Base-by-base conservation (phyloP, 371 early-diverging fungal species). In the Mucor lusitanicus region DNA sequence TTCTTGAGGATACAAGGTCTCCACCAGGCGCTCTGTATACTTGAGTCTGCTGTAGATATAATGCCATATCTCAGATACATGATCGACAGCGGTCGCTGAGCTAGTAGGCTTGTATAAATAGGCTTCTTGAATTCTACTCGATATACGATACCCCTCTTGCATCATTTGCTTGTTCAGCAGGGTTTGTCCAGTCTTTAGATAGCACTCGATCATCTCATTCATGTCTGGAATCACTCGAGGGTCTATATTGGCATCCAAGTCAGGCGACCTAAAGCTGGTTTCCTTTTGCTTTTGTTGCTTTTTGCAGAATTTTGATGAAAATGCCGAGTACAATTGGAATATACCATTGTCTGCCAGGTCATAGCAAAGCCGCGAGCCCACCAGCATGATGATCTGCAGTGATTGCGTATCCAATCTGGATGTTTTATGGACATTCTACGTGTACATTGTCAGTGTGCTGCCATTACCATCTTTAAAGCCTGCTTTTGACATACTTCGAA, bases 361-460 rank as follows among this genome's bases (percentile, higher is more conserved):
- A 40, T 85, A 82, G 59, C 83, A 85, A 17, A 87, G 70, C 8
- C 83, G 82, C 17, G 88, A 85, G 44, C 74, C 74, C 7, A 80
- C 65, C n/a, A 80, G 40, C 12, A 71, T 60, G 1, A 79, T 58
- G 1, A 68, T 63, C 8, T 64, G 59, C 25, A 64, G 12, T 2
- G 59, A 60, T 6, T 8, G 3, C 40, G 32, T 59, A 42, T 70
- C 56, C 13, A 66, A n/a, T 39, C 62, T 53, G 32, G 35, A 30
- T 6, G 21, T 32, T 55, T 50, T 40, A 32, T 68, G 23, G 19
- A 71, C 30, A 37, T 54, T 33, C 64, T 67, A 30, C 21, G 53
- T 15, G 25, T 39, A 30, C 30, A 30, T 28, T 30, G 13, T 35
- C 37, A 48, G 28, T 23, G 42, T 19, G 17, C 2, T 12, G 37